Evolutionary conservation across 768 basidiomycete genomes (phyloP).

Genomic region (Serendipita indica): DNA sequence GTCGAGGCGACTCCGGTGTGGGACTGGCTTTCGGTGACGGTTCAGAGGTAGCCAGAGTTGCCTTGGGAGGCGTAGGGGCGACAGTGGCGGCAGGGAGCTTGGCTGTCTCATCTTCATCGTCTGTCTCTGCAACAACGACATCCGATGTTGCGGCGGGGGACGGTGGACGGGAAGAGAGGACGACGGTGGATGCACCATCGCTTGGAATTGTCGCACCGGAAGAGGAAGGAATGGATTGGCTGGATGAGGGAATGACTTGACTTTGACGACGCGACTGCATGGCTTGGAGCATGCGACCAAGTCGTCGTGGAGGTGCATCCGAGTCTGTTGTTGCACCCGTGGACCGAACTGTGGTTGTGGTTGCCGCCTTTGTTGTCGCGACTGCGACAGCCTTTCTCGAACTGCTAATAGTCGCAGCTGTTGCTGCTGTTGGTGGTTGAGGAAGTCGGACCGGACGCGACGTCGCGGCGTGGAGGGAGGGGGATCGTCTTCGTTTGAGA

Average conservation of each 20-base stretch:
- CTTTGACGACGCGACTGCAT: constrained; percentile 5
- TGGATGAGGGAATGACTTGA: constrained; percentile 26
- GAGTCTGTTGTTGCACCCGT: constrained; percentile 31
- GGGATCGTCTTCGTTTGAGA: constrained; percentile 43
- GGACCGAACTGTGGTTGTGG: constrained; percentile 20
- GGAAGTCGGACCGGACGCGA: constrained; percentile 55
- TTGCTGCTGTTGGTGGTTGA: constrained; percentile 25
- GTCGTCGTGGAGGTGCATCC: constrained; percentile 9
- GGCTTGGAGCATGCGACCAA: constrained; percentile 3
- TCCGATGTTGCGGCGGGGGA: constrained; percentile 4
- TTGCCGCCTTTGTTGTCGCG: constrained; percentile 19
- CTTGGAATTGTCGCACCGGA: constrained; percentile 13
- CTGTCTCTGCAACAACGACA: not conserved
- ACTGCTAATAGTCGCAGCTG: not conserved
- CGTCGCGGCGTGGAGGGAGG: constrained; percentile 43
- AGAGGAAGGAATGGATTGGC: constrained; percentile 16
- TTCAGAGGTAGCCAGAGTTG: constrained; percentile 31
- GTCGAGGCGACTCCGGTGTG: not conserved
- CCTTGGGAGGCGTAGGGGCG: constrained; percentile 15
- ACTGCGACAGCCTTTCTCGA: not conserved
- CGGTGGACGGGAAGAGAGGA: not conserved
- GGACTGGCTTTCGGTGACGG: not conserved
- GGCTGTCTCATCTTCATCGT: not conserved
- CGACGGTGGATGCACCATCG: constrained; percentile 15
- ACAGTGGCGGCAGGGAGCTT: not conserved